A percentile compares a stretch with the other conserved stretches of the same genome.
These are phyloP conservation scores for Hibiscus mutabilis DNA, from an alignment of 345 rosid species.

Conservation along the genomic window DNA sequence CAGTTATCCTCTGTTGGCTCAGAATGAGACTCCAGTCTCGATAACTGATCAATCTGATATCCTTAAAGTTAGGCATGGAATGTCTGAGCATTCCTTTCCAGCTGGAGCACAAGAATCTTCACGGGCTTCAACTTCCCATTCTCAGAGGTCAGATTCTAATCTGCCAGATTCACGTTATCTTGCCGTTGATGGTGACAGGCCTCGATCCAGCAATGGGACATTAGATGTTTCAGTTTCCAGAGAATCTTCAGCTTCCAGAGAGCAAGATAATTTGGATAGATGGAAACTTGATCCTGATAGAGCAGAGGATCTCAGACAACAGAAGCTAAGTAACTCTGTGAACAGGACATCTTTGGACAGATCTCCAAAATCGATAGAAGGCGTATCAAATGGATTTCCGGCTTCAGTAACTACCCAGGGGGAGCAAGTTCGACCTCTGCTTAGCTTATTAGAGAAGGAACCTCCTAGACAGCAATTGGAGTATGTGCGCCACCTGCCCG, in stretches of 20 bases:
- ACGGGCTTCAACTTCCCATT: conserved; percentile 61
- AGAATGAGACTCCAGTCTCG: conserved; percentile 45
- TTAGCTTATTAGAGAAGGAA: conserved; percentile 97
- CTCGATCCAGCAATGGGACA: conserved; percentile 51
- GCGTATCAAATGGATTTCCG: conserved; percentile 53
- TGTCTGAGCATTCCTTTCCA: conserved; percentile 38
- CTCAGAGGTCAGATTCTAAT: conserved; percentile 60
- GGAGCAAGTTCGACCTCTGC: conserved; percentile 92
- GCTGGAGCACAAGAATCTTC: conserved; percentile 50
- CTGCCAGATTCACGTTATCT: conserved; percentile 43
- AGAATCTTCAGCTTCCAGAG: conserved; percentile 31
- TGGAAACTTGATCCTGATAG: conserved; percentile 38
- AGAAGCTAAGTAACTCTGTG: conserved; percentile 34
- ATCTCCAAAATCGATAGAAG: conserved; percentile 61
- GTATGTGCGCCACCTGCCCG: conserved; percentile 68
- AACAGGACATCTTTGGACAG: conserved; percentile 67
- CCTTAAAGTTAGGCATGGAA: conserved; percentile 49
- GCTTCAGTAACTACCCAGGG: conserved; percentile 36
- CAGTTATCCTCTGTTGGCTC: conserved; percentile 51
- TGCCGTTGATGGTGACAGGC: conserved; percentile 47
- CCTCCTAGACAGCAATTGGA: conserved; percentile 88
- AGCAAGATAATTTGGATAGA: conserved; percentile 35
- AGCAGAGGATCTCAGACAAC: conserved; percentile 62
- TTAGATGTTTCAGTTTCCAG: conserved; percentile 33
- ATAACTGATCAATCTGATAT: conserved; percentile 55